Base-by-base conservation (phyloP, 108 stramenopile species). In the Stephanodiscus triporus region DNA sequence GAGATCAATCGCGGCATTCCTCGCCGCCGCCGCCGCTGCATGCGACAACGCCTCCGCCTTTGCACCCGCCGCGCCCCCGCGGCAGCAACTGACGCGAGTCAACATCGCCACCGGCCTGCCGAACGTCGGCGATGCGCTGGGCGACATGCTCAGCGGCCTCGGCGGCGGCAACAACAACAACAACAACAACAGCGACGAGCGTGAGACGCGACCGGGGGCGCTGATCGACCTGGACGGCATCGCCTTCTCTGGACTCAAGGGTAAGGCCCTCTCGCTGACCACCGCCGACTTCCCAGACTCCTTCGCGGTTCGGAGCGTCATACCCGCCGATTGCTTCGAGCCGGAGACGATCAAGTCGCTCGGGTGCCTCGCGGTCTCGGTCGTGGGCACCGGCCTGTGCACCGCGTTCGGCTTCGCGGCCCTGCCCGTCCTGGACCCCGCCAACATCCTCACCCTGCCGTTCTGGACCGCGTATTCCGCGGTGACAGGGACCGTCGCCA, bases 271-370 rank as follows among this genome's bases (percentile, higher is more conserved):
- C 0, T 81, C 83, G 14, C 54, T 81, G 29, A 77, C 68, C 16
- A 30, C 62, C n/a, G 75, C 76, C 16, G 89, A 92, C 70, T 91
- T 92, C 53, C 94, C 94, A 11, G 68, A 84, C 37, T 65, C 75
- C 10, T 54, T 16, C 19, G 77, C 87, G 47, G 55, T 93, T 9
- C 73, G 81, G 13, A 87, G 70, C 38, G 86, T 89, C 66, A 94
- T 99, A 60, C 97, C 98, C 14, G 79, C 69, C 36, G 96, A 97
- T 59, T 96, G 95, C 80, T 99, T 98, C 73, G 89, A 97, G 78
- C 86, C 85, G 3, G 90, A 94, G 54, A 94, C 93, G 16, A 66
- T 69, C 30, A 89, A 73, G 45, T 87, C 86, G 27, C 55, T 94
- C 50, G 84, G 84, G 60, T 94, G 97, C 64, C 71, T 88, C 26